Percentiles rank a stretch among this genome's conserved stretches.
phyloP scores from a whole-genome alignment of 2,329 filamentous ascomycete species.

The Mariannaea sp. region DNA sequence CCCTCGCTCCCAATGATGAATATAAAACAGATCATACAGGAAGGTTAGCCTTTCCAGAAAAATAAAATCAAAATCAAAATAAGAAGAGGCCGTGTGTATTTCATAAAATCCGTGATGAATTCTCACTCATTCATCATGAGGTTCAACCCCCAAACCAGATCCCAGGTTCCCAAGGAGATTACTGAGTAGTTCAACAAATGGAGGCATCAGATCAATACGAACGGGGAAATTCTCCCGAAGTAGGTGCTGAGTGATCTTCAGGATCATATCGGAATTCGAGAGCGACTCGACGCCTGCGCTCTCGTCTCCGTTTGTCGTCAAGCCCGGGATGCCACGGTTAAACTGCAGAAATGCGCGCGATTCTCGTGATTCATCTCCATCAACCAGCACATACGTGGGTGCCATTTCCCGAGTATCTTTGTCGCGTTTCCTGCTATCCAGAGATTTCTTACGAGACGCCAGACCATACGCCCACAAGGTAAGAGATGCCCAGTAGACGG shows the following conservation, averaged over 20 bases:
- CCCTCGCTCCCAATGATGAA: constrained; percentile 23
- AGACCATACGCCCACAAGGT: constrained; percentile 32
- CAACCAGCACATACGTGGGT: constrained; percentile 23
- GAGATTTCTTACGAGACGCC: constrained; percentile 15
- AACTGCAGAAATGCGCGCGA: constrained; percentile 26
- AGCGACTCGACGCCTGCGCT: constrained; percentile 25
- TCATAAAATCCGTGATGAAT: not conserved
- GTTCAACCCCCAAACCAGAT: constrained; percentile 7
- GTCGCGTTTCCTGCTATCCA: constrained; percentile 12
- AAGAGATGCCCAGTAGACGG: constrained; percentile 32
- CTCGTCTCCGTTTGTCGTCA: constrained; percentile 20
- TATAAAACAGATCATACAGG: not conserved
- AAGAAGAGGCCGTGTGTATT: no score
- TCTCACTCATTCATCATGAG: constrained; percentile 12
- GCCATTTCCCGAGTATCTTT: not conserved
- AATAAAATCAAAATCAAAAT: not conserved
- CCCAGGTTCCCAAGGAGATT: constrained; percentile 28
- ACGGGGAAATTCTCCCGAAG: constrained; percentile 31
- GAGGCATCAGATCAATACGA: constrained; percentile 27
- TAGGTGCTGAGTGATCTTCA: constrained; percentile 23
- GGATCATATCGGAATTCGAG: constrained; percentile 20
- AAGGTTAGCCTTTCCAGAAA: not conserved
- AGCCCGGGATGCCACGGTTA: constrained; percentile 24
- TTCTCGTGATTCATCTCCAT: constrained; percentile 26
- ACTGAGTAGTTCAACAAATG: constrained; percentile 29